Evolutionary conservation across 495 filamentous ascomycete species (phyloP), one percentile per base, ranked within the genome.

Genomic region (Penicillium nucicola): DNA sequence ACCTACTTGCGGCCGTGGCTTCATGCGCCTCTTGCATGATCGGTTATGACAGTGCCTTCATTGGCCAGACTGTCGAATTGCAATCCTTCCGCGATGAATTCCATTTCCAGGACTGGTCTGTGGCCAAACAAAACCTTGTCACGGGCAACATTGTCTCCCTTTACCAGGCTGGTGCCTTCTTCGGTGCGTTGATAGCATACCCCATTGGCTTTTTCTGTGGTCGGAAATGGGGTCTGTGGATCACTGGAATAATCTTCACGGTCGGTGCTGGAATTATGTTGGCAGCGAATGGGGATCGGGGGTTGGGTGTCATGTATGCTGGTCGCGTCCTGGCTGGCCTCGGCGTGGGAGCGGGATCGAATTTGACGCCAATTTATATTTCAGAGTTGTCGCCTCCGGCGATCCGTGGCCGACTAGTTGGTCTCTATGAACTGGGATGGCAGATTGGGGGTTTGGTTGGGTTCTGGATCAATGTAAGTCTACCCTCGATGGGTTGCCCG

Each of bases 351-450:
- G 86, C 87, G 50, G 78, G 77, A n/a, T 86, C 84, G 4, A 75
- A 84, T n/a, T 66, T 85, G 37, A 82, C 87, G 12, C 88, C 87
- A 1, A 75, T 89, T 11, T 90, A 90, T 60, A 83, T 84, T 48
- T 75, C 86, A 32, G 88, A 92, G 64, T 82, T 88, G 45, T 82
- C 87, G 1, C 86, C 84, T 6, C 83, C 86, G 53, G 78, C 84
- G 48, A 87, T 87, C 50, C 81, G 88, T 38, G 88, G 88, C 12
- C 78, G 86, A 22, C 77, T 92, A 12, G 84, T 89, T 32, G 82
- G 84, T 22, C 75, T 86, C 41, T 88, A 81, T 56, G 84, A 87
- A 64, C 69, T 86, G 23, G 77, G 80, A 3, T 81, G 78, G 68
- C 84, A 87, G 64, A 67, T 81, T 42, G 84, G 81, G n/a, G 78